A percentile compares a stretch with the other conserved stretches of the same genome.
Conservation (phyloP, 768 basidiomycete genomes). For the Suillus hirtellus region DNA sequence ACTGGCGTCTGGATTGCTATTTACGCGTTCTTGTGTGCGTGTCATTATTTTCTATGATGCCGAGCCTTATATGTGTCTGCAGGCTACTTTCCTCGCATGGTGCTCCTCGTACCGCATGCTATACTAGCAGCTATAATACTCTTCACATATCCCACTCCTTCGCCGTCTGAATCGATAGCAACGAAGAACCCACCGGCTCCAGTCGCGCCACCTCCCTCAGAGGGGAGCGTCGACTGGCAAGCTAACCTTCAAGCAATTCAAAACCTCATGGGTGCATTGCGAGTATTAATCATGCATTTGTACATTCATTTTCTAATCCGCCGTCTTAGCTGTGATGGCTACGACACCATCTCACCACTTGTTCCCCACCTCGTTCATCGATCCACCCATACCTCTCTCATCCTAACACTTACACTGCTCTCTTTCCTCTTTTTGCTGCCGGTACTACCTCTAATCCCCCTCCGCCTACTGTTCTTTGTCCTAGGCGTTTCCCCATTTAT, state of each 20-base stretch:
- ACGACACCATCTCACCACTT: slow-evolving; percentile 55
- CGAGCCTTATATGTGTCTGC: slow-evolving; percentile 3
- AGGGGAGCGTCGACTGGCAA: slow-evolving; percentile 78
- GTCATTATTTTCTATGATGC: not conserved
- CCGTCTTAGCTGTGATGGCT: slow-evolving; percentile 56
- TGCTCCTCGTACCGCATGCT: slow-evolving; percentile 70
- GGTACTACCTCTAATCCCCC: not conserved
- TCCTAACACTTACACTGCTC: not conserved
- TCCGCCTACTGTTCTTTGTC: not conserved
- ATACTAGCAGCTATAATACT: slow-evolving; percentile 66
- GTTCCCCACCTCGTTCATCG: slow-evolving; percentile 20
- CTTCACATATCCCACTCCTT: slow-evolving; percentile 52
- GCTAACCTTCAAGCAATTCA: slow-evolving; percentile 89
- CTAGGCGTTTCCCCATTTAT: slow-evolving; percentile 30
- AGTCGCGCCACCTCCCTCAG: slow-evolving; percentile 24
- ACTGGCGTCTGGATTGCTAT: slow-evolving; percentile 74
- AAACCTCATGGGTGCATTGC: slow-evolving; percentile 87
- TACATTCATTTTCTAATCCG: not conserved
- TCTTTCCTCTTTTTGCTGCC: not conserved
- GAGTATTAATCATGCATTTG: slow-evolving; percentile 28
- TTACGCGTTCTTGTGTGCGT: slow-evolving; percentile 72
- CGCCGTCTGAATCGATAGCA: slow-evolving; percentile 12
- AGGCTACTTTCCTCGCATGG: slow-evolving; percentile 79
- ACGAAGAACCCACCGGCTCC: not conserved
- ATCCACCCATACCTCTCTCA: not conserved